Evolutionary conservation across 2,329 filamentous ascomycete species (phyloP).

Genomic region (Ceratocystis variospora): DNA sequence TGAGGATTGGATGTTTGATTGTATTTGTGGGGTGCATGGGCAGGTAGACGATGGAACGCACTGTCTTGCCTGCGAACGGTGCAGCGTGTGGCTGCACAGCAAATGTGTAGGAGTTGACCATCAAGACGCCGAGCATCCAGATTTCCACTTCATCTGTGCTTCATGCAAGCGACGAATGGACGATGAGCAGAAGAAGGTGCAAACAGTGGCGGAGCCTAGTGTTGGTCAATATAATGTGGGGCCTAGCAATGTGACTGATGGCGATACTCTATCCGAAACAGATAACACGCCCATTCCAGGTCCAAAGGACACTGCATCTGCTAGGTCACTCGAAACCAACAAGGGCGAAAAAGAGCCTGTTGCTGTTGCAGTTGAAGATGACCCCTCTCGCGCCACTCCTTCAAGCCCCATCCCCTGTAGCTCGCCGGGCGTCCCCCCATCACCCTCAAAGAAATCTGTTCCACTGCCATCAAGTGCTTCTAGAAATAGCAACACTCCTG

Average conservation of each 20-base stretch:
- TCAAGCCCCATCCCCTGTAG: not conserved
- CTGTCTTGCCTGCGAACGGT: slow-evolving; percentile 84
- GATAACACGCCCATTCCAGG: not conserved
- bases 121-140: slow-evolving; percentile 63
- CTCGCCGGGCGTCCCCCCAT: slow-evolving; percentile 5
- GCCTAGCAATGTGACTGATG: not conserved
- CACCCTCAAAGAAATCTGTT: slow-evolving; percentile 20
- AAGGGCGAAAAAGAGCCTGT: not conserved
- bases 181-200: slow-evolving; percentile 45
- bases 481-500: slow-evolving; percentile 4
- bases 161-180: slow-evolving; percentile 59
- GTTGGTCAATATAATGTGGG: slow-evolving; percentile 23
- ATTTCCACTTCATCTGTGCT: slow-evolving; percentile 76
- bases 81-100: slow-evolving; percentile 95
- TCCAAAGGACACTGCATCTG: not conserved
- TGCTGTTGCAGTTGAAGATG: not conserved
- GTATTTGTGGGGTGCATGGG: slow-evolving; percentile 77
- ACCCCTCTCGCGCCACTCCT: not conserved
- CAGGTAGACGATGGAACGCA: slow-evolving; percentile 90
- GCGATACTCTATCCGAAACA: not conserved
- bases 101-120: slow-evolving; percentile 73
- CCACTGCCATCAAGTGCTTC: slow-evolving; percentile 10
- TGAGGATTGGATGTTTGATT: slow-evolving; percentile 91
- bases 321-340: not conserved
- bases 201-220: slow-evolving; percentile 41